A percentile compares a stretch with the other conserved stretches of the same genome.
phyloP scores from a whole-genome alignment of 371 early-diverging fungal genomes.

The Mucor piriformis region DNA sequence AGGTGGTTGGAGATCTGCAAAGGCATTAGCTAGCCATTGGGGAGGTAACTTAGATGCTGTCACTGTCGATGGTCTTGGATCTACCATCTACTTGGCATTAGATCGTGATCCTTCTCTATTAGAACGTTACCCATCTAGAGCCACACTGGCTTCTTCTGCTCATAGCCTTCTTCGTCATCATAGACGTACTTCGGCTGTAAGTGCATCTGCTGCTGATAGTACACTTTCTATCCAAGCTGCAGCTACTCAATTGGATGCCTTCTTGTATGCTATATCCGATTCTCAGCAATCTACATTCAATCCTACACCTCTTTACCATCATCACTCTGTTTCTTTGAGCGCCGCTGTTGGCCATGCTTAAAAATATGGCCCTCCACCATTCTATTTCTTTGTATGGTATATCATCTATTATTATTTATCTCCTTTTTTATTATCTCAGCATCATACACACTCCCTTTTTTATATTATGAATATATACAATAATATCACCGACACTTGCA shows the following conservation, averaged over 20 bases:
- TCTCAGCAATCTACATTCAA: constrained; percentile 15
- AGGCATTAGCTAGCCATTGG: constrained; percentile 65
- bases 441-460: neutral
- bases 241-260: constrained; percentile 35
- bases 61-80: constrained; percentile 76
- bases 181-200: constrained; percentile 33
- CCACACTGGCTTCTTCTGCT: constrained; percentile 25
- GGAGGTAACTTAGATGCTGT: constrained; percentile 75
- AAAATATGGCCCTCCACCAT: neutral
- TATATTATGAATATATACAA: too few relatives aligned
- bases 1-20: constrained; percentile 39
- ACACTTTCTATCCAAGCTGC: constrained; percentile 25
- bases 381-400: constrained; percentile 1
- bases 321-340: constrained; percentile 40
- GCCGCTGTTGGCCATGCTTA: constrained; percentile 50
- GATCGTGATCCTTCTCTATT: constrained; percentile 56
- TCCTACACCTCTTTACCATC: constrained; percentile 30
- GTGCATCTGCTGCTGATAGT: constrained; percentile 11
- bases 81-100: constrained; percentile 74
- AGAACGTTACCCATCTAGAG: constrained; percentile 54
- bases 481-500: too few relatives aligned
- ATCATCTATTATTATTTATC: neutral
- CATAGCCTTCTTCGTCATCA: constrained; percentile 40
- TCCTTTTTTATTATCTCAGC: neutral
- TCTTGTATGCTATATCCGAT: constrained; percentile 39